Evolutionary conservation across 495 filamentous ascomycete genomes (phyloP), one percentile per base, ranked within the genome.

Genomic region (Aspergillus wentii): DNA sequence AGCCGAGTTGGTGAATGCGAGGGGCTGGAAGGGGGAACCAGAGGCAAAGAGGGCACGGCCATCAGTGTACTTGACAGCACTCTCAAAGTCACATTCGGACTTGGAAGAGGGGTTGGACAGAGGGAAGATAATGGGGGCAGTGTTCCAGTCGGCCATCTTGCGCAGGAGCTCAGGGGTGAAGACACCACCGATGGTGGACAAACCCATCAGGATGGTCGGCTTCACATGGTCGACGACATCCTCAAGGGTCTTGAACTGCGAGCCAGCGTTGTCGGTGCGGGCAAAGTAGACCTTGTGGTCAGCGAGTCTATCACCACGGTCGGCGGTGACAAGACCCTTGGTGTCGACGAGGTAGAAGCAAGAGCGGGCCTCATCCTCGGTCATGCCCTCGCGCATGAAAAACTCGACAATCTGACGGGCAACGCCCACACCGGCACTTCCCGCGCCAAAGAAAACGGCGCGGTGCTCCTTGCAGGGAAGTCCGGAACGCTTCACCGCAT

Each of bases 311-410:
- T 96, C 92, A 22, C 91, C 91, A 19, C 92, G 88, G 66, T 98
- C 91, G 32, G 79, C 76, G 34, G 92, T 94, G 34, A 98, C 90
- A 4, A 98, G 80, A 51, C 92, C 92, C 73, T 90, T 89, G 51
- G 88, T 94, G 70, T 98, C 92, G 38, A 98, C 91, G 33, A 98
- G 83, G 79, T 84, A 98, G 74, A 98, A 97, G 75, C 94, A 91
- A 53, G 78, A 76, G 42, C 78, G 78, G 40, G 92, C 92, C 45
- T 88, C 83, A 54, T 88, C 79, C 64, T 98, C 92, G n/a, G 85
- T 86, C 49, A 98, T 74, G 27, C 92, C 92, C 43, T 89, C 86
- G 50, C 84, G 84, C 49, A 90, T 86, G 68, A 97, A 98, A 71
- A 85, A 92, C 65, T 92, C 86, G 23, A 95, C 86, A 40, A 98